Evolutionary conservation across 805 yeast genomes (phyloP), one percentile per base, ranked within the genome.

Genomic region (Candida jianshihensis): DNA sequence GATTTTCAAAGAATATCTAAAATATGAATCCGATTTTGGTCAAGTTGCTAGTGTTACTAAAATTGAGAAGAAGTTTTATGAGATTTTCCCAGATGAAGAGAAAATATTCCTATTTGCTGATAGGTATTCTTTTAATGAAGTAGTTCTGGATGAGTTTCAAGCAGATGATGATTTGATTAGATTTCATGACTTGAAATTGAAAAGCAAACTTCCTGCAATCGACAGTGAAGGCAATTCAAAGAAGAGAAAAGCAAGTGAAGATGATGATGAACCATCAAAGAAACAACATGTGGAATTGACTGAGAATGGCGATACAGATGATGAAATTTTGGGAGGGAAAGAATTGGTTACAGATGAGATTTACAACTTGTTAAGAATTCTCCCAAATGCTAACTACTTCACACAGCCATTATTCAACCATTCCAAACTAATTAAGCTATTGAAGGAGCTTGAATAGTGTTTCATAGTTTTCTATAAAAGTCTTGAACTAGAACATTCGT

Each of bases 21-120:
- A 70, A 34, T 81, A 79, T 53, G 94, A 89, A 43, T 66, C 81
- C 2, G 71, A 70, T 36, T 78, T 73, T 52, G 85, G 90, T 25
- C 88, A 81, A 46, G 58, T 84, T 17, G 71, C 73, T 31, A 81
- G 84, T 12, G 77, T 88, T 6, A 63, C 70, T 33, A 68, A 74
- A 34, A 68, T 90, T 31, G 88, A 84, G 43, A 68, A 65, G 38
- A 71, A 94, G 42, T 88, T 71, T 56, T 61, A 69, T 22, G 78
- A 75, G 41, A 59, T 70, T 25, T 88, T 85, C 56, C 84, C 89
- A 0, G 71, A 75, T 5, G 80, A 73, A n/a, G 49, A 56, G 14
- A 40, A 51, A 30, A 50, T 64, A 24, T 49, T 53, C 22, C 39
- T 57, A 8, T 63, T 64, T 42, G 63, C 68, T 3, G 60, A 61